Evolutionary conservation across 768 basidiomycete species (phyloP).

Genomic region (Leccinum obscurum): DNA sequence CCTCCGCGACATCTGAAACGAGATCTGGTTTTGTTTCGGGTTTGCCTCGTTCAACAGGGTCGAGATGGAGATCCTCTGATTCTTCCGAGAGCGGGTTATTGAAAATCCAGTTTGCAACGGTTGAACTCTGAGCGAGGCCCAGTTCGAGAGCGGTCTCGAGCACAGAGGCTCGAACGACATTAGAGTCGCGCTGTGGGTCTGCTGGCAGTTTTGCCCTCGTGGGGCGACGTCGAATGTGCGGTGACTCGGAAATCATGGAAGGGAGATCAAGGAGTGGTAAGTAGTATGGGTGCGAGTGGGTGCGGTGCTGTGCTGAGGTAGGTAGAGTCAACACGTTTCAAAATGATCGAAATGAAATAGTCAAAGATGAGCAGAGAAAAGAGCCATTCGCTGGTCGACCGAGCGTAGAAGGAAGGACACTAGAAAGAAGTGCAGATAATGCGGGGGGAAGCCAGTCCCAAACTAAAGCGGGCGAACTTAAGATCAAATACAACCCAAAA

Average conservation of each 20-base stretch:
- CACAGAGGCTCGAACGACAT: constrained; percentile 67
- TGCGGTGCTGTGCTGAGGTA: not conserved
- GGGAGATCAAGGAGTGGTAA: constrained; percentile 13
- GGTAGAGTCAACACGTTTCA: constrained; percentile 9
- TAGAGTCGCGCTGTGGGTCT: constrained; percentile 46
- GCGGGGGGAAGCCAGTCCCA: constrained; percentile 22
- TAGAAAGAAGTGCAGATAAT: constrained; percentile 6
- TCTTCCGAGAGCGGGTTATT: constrained; percentile 59
- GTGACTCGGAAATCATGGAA: constrained; percentile 24
- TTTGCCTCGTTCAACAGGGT: constrained; percentile 1
- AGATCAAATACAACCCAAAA: not conserved
- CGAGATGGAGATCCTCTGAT: constrained; percentile 43
- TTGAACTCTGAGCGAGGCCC: constrained; percentile 57
- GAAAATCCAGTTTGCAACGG: constrained; percentile 74
- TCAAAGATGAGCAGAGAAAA: constrained; percentile 18
- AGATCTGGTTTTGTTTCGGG: constrained; percentile 9
- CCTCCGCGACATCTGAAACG: constrained; percentile 28
- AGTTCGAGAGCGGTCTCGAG: constrained; percentile 72
- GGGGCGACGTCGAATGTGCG: constrained; percentile 30
- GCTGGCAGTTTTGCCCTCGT: constrained; percentile 20
- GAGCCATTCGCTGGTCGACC: constrained; percentile 25
- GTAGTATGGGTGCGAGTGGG: constrained; percentile 7
- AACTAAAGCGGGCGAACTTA: not conserved
- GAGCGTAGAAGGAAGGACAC: constrained; percentile 1
- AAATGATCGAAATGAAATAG: constrained; percentile 2